Conservation (phyloP, 495 filamentous ascomycete species). For the Podospora fimiseda region DNA sequence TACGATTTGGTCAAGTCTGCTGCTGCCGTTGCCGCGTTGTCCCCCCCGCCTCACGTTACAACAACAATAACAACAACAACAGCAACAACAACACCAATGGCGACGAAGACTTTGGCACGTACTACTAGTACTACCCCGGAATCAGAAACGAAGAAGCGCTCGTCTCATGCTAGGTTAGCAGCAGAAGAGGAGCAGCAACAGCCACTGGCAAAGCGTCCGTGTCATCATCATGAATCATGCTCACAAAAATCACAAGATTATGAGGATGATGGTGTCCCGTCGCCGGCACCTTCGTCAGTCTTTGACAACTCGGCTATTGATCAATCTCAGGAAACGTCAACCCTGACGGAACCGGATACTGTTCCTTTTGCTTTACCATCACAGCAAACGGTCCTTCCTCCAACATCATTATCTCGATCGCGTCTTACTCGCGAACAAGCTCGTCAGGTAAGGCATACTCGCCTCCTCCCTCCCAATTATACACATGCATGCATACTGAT, state of each 20-base stretch:
- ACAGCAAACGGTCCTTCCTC: background rate
- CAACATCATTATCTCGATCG: constrained; percentile 4
- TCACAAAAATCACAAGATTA: background rate
- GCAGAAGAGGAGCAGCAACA: no score
- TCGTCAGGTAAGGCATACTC: constrained; percentile 27
- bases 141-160: background rate
- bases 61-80: background rate
- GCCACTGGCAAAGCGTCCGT: background rate
- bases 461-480: background rate
- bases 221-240: background rate
- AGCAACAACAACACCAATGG: background rate
- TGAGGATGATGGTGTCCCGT: constrained; percentile 12
- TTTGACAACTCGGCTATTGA: constrained; percentile 34
- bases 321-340: constrained; percentile 29
- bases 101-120: no score
- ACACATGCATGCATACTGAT: background rate
- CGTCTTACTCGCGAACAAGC: constrained; percentile 37
- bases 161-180: no score
- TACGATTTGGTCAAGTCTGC: background rate
- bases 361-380: constrained; percentile 8
- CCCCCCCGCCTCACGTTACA: background rate
- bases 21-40: background rate
- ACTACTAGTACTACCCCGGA: no score
- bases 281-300: constrained; percentile 27
- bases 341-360: constrained; percentile 34